Percentiles rank a stretch among this genome's conserved stretches.
phyloP scores from a whole-genome alignment of 2,329 filamentous ascomycete species.

The Penicillium sp. region DNA sequence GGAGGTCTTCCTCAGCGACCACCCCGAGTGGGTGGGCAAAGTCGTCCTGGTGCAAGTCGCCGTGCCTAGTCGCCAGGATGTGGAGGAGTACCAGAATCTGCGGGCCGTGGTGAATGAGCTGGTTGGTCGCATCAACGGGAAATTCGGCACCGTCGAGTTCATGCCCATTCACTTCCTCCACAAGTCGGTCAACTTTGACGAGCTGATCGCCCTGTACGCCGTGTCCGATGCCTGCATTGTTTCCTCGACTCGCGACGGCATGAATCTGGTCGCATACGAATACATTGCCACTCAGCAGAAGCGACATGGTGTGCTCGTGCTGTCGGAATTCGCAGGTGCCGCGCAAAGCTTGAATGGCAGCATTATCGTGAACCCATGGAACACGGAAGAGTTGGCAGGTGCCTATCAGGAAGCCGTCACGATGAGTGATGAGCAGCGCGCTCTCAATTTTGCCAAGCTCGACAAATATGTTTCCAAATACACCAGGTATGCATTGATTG shows the following conservation, averaged over 20 bases:
- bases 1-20: slow-evolving; percentile 92
- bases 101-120: slow-evolving; percentile 94
- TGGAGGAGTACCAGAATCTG: slow-evolving; percentile 96
- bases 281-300: slow-evolving; percentile 93
- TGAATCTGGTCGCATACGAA: slow-evolving; percentile 98
- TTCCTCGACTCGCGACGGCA: slow-evolving; percentile 92
- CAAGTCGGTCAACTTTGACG: slow-evolving; percentile 90
- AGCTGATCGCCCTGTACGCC: slow-evolving; percentile 87
- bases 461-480: slow-evolving; percentile 97
- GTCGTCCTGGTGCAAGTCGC: slow-evolving; percentile 95
- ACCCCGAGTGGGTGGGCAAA: slow-evolving; percentile 97
- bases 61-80: slow-evolving; percentile 88
- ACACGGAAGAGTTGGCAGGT: slow-evolving; percentile 88
- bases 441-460: slow-evolving; percentile 82
- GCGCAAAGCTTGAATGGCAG: slow-evolving; percentile 91
- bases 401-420: slow-evolving; percentile 95
- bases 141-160: slow-evolving; percentile 94
- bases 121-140: slow-evolving; percentile 93
- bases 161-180: slow-evolving; percentile 99
- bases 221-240: slow-evolving; percentile 89
- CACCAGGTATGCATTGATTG: slow-evolving; percentile 55
- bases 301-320: slow-evolving; percentile 85
- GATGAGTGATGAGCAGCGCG: slow-evolving; percentile 83
- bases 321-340: slow-evolving; percentile 94
- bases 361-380: slow-evolving; percentile 96